phyloP scores from a whole-genome alignment of 192 early-diverging fungal genomes.

The Backusella tuberculispora region DNA sequence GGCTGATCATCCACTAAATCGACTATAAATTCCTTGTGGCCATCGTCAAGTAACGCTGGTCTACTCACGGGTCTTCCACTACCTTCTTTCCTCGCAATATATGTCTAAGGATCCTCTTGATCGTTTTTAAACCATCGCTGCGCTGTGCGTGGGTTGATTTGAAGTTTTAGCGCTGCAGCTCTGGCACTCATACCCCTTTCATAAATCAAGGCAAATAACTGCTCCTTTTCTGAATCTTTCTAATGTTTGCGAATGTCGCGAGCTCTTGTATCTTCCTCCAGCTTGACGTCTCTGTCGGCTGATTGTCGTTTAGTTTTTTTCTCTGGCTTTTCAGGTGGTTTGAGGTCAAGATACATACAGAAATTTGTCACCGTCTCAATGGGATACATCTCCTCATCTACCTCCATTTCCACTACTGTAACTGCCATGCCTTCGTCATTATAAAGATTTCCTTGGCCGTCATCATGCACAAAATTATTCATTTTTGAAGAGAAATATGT shows the following conservation, averaged over 20 bases:
- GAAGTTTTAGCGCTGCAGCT: neutral
- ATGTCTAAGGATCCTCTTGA: neutral
- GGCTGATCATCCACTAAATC: constrained; percentile 6
- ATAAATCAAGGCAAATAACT: neutral
- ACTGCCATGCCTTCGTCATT: too few species aligned
- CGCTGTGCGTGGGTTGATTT: neutral
- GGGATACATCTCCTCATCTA: neutral
- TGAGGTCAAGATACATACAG: neutral
- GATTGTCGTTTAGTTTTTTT: neutral
- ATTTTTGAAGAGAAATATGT: too few species aligned
- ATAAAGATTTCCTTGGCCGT: too few species aligned
- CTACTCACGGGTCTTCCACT: neutral
- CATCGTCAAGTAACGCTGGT: neutral
- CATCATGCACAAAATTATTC: too few species aligned
- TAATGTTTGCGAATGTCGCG: neutral
- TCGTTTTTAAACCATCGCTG: neutral
- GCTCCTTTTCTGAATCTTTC: neutral
- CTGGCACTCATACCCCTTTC: neutral
- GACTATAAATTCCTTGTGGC: neutral
- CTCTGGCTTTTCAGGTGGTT: neutral
- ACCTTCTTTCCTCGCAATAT: constrained; percentile 1
- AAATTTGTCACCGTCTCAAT: neutral
- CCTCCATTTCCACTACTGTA: neutral
- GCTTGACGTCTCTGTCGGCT: too few species aligned
- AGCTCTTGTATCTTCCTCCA: too few species aligned